Percentiles rank a stretch among this genome's conserved stretches.
Conservation (phyloP, 768 basidiomycete species). For the Pleurotus citrinopileatus region DNA sequence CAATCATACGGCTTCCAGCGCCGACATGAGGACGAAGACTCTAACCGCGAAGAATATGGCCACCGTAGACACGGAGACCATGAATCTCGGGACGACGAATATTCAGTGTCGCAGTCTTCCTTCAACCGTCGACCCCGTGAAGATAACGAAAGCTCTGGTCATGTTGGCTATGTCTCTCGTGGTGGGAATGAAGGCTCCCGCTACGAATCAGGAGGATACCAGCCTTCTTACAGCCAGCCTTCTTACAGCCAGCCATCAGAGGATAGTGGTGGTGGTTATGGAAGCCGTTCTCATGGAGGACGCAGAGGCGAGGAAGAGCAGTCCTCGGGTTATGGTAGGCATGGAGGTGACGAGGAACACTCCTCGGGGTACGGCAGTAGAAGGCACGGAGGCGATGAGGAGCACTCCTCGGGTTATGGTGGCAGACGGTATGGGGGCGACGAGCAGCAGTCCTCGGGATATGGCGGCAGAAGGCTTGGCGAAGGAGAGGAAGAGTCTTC, state of each 20-base stretch:
- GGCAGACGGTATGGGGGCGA: slow-evolving; percentile 8
- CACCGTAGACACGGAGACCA: neutral
- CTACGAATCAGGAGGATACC: neutral
- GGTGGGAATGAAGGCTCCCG: neutral
- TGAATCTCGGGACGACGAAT: neutral
- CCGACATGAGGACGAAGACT: slow-evolving; percentile 4
- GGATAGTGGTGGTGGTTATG: slow-evolving; percentile 2
- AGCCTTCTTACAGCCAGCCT: no score
- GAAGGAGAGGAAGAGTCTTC: no score
- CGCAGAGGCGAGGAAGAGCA: slow-evolving; percentile 12
- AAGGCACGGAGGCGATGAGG: slow-evolving; percentile 1
- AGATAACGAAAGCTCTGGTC: neutral
- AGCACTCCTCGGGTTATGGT: neutral
- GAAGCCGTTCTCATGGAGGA: neutral
- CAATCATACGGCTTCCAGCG: slow-evolving; percentile 17
- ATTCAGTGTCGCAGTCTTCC: neutral
- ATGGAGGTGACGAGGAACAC: neutral
- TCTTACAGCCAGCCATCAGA: slow-evolving; percentile 3
- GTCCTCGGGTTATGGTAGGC: slow-evolving; percentile 11
- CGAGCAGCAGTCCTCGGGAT: slow-evolving; percentile 15
- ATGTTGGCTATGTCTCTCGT: no score
- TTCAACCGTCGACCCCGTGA: neutral
- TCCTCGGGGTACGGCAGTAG: slow-evolving; percentile 5
- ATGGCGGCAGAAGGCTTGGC: slow-evolving; percentile 9
- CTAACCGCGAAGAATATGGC: neutral